Evolutionary conservation across 2,329 filamentous ascomycete species (phyloP), one percentile per base, ranked within the genome.

Genomic region (Bipolaris bicolor): DNA sequence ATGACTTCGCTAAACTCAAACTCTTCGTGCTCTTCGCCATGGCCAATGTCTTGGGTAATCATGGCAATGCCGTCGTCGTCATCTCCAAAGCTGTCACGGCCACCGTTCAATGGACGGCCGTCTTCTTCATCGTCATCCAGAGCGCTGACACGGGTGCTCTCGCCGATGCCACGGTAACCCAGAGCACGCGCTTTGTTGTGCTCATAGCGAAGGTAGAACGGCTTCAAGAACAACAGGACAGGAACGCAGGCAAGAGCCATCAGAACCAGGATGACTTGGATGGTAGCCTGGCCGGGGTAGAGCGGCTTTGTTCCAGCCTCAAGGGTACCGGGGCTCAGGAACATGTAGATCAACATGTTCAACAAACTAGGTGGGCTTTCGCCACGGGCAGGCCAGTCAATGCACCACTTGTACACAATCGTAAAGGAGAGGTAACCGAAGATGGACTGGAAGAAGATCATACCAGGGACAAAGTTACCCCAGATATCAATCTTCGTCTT

Each of bases 291-390:
- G 40, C 91, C 91, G 20, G 81, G 75, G 76, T 97, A 99, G 5
- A 99, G 83, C 49, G 84, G 84, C 34, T 66, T 58, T 2, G 65
- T 64, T 47, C 83, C 83, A 60, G 91, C 86, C 47, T 90, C 88
- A 24, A 90, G 80, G 0, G 78, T 90, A 49, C 92, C 92, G 3
- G 95, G 95, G 63, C 89, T 87, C 66, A 99, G 80, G 82, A 99
- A 99, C 96, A 99, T 99, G 85, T 97, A 97, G 72, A 99, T 99
- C 72, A 99, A 83, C 94, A 98, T 98, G 84, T 99, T 99, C 61
- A 99, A 81, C 58, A 99, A 83, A 70, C 92, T 92, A 2, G 96
- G 95, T 1, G 96, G 91, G 61, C 86, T 84, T 66, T 84, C 75
- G 39, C 83, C 87, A 40, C 83, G 84, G 10, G 83, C 86, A 46